Base-by-base conservation (phyloP, 2,329 filamentous ascomycete genomes). In the Alternaria longipes region DNA sequence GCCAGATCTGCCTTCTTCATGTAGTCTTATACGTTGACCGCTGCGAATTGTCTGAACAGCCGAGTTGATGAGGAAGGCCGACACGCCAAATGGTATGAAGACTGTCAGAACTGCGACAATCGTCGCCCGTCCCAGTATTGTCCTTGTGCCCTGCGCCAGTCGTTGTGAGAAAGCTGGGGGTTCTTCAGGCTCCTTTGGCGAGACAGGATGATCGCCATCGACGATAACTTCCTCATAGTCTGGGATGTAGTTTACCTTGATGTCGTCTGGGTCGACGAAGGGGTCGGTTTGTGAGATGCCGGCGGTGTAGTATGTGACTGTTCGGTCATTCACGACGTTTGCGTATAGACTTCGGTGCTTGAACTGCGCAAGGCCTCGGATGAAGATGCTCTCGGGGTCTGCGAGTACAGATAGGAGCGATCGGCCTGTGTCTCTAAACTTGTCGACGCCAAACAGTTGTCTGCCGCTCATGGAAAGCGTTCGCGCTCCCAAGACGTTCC, bases 381-480 rank as follows among this genome's bases (percentile, higher is more conserved):
- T 90, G 80, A 98, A 98, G 67, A 97, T 91, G 63, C 91, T 94
- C 51, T 90, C 86, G 0, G 90, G 89, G 66, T 97, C 94, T 6
- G 94, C 91, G 30, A 98, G 84, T 9, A 97, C 84, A 50, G 91
- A 86, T 20, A 98, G 85, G 9, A 98, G 83, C 0, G 94, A 92
- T 41, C 89, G 86, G n/a, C 87, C 89, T 0, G 92, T 97, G 63
- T 92, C 89, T 60, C 93, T 89, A 78, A 97, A 97, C 5, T 86
- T 83, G 81, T 98, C 94, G 61, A 95, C 91, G 57, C 89, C 89
- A 77, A 97, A 98, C 9, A 98, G 84, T 76, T 98, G 94, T 51
- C 90, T 85, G 5, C 94, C 94, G 0, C 93, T 97, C 74, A 87
- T 89, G 59, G 92, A 96, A 5, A 98, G 81, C 0, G 90, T 93